phyloP scores from a whole-genome alignment of 2,329 filamentous ascomycete species.

The Alternaria sp. region DNA sequence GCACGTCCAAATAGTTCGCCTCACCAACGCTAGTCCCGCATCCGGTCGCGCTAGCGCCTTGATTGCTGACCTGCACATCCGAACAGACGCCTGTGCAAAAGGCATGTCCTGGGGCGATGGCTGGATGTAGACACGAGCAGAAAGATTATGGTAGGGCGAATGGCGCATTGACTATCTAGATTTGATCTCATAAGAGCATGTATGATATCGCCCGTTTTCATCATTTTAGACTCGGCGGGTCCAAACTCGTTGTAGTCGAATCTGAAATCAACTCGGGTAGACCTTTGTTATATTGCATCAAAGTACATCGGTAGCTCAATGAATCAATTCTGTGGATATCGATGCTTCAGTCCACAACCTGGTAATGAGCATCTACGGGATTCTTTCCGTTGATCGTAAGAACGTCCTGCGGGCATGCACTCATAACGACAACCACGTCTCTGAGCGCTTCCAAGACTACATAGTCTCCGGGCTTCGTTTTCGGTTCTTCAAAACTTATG shows the following conservation, averaged over 20 bases:
- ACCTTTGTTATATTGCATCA: neutral
- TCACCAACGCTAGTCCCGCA: conserved; percentile 15
- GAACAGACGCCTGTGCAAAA: neutral
- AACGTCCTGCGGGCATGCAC: conserved; percentile 58
- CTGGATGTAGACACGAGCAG: neutral
- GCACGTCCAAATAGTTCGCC: conserved; percentile 18
- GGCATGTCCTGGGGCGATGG: neutral
- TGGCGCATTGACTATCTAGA: conserved; percentile 7
- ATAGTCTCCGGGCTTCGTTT: conserved; percentile 54
- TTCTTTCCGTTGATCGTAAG: conserved; percentile 55
- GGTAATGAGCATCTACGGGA: conserved; percentile 56
- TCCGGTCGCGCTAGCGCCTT: neutral
- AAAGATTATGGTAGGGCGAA: neutral
- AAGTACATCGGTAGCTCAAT: fast-evolving
- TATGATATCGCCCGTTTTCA: conserved; percentile 26
- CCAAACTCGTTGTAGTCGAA: conserved; percentile 13
- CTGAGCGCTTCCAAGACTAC: conserved; percentile 55
- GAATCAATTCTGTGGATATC: neutral
- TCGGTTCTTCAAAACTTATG: conserved; percentile 53
- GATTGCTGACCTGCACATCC: neutral
- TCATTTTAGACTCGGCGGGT: conserved; percentile 28
- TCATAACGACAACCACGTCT: conserved; percentile 59
- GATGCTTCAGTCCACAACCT: conserved; percentile 28
- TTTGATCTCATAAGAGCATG: conserved; percentile 18
- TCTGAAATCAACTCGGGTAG: neutral